Conservation (phyloP, 1,284 basidiomycete species). For the Leccinum angustisporum region DNA sequence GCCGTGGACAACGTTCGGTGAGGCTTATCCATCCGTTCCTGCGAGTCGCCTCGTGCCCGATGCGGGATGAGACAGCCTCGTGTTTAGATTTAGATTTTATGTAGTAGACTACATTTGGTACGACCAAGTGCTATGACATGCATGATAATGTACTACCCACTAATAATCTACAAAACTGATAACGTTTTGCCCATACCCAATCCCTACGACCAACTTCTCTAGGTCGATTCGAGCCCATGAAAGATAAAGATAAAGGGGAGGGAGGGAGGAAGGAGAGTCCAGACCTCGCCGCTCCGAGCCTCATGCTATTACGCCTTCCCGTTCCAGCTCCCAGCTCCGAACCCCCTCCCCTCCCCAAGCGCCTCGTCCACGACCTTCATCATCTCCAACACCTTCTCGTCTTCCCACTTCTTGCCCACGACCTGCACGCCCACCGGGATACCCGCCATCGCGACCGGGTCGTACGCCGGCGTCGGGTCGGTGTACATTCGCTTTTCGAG, state of each 20-base stretch:
- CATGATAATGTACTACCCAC: not conserved
- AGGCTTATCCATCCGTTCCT: not conserved
- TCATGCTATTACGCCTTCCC: slow-evolving; percentile 14
- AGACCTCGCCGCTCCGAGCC: not conserved
- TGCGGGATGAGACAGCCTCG: not conserved
- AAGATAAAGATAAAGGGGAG: not conserved
- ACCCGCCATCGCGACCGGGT: slow-evolving; percentile 71
- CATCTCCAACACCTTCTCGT: slow-evolving; percentile 82
- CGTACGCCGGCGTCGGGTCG: slow-evolving; percentile 55
- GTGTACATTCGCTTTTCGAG: slow-evolving; percentile 61
- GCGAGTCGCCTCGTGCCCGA: not conserved
- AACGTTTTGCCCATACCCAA: not conserved
- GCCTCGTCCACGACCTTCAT: slow-evolving; percentile 80
- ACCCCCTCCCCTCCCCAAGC: slow-evolving; percentile 50
- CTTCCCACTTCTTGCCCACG: slow-evolving; percentile 77
- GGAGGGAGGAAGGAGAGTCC: not conserved
- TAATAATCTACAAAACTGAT: not conserved
- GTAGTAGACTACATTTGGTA: not conserved
- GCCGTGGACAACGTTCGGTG: not conserved
- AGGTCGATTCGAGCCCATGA: not conserved
- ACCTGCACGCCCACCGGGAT: slow-evolving; percentile 85
- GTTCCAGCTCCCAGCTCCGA: slow-evolving; percentile 48
- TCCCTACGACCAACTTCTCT: not conserved
- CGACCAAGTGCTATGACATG: not conserved
- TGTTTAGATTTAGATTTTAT: not conserved